phyloP scores from a whole-genome alignment of 768 basidiomycete species.

The Omphalotus guepiniiformis region DNA sequence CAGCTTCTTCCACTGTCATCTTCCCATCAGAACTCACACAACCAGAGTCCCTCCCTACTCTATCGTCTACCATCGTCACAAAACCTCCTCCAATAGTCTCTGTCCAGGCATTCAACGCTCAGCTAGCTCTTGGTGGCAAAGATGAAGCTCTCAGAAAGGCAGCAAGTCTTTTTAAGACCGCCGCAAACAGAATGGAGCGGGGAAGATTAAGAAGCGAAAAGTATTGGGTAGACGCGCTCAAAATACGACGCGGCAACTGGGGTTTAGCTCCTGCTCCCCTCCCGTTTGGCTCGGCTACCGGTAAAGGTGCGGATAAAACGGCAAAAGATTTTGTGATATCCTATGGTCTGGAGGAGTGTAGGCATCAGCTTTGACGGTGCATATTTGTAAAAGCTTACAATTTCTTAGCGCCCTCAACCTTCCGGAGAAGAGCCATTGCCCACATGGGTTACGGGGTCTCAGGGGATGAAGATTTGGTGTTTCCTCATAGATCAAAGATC shows the following conservation, averaged over 20 bases:
- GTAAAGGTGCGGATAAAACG: conserved; percentile 76
- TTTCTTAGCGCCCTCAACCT: conserved; percentile 63
- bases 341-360: conserved; percentile 81
- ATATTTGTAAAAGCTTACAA: background rate
- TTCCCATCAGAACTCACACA: conserved; percentile 10
- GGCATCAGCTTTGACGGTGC: background rate
- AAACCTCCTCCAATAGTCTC: conserved; percentile 65
- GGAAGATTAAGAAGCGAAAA: conserved; percentile 57
- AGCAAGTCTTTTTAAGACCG: conserved; percentile 62
- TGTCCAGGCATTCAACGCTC: conserved; percentile 67
- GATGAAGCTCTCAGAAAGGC: conserved; percentile 77
- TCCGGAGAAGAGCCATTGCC: conserved; percentile 69
- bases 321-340: conserved; percentile 79
- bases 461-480: conserved; percentile 42
- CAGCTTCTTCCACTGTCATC: conserved; percentile 23
- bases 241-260: conserved; percentile 76
- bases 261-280: conserved; percentile 75
- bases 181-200: conserved; percentile 66
- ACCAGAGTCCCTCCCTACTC: conserved; percentile 19
- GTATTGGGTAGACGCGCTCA: conserved; percentile 82
- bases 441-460: conserved; percentile 51
- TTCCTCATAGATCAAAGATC: conserved; percentile 61
- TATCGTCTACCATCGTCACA: conserved; percentile 61
- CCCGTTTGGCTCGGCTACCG: conserved; percentile 62
- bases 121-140: conserved; percentile 72